phyloP scores from a whole-genome alignment of 78 protist species.

The Anaeramoeba flamelloides region DNA sequence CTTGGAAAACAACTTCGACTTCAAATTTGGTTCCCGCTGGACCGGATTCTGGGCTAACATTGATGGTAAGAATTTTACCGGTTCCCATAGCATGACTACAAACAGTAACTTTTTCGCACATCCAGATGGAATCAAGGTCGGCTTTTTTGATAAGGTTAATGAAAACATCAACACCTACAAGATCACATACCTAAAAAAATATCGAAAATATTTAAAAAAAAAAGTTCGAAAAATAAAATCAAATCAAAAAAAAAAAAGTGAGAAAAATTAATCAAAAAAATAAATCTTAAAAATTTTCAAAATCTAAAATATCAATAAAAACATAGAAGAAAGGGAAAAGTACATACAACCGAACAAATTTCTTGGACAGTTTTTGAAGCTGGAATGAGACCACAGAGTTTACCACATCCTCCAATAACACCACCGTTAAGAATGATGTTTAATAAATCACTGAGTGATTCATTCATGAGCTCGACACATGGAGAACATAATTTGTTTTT shows the following conservation, averaged over 20 bases:
- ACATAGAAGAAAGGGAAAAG: too few relatives aligned
- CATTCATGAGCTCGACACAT: not conserved
- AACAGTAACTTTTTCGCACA: not conserved
- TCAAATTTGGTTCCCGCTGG: not conserved
- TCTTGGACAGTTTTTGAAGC: not conserved
- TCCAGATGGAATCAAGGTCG: not conserved
- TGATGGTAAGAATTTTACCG: not conserved
- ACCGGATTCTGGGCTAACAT: not conserved
- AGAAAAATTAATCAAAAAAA: too few relatives aligned
- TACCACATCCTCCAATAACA: not conserved
- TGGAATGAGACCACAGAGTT: not conserved
- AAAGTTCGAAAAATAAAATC: too few relatives aligned
- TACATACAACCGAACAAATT: too few relatives aligned
- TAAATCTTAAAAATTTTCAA: too few relatives aligned
- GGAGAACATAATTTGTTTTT: not conserved
- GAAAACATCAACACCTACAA: not conserved
- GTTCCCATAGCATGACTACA: not conserved
- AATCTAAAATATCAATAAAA: too few relatives aligned
- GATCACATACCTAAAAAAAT: not conserved
- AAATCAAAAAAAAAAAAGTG: too few relatives aligned
- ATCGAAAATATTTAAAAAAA: too few relatives aligned
- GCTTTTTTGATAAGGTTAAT: not conserved
- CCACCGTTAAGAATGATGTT: not conserved
- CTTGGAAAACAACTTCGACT: not conserved
- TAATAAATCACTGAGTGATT: not conserved